These are phyloP conservation scores for Ophiocordyceps camponoti-saundersi DNA, from an alignment of 2,329 filamentous ascomycete species.

Conservation along the genomic window DNA sequence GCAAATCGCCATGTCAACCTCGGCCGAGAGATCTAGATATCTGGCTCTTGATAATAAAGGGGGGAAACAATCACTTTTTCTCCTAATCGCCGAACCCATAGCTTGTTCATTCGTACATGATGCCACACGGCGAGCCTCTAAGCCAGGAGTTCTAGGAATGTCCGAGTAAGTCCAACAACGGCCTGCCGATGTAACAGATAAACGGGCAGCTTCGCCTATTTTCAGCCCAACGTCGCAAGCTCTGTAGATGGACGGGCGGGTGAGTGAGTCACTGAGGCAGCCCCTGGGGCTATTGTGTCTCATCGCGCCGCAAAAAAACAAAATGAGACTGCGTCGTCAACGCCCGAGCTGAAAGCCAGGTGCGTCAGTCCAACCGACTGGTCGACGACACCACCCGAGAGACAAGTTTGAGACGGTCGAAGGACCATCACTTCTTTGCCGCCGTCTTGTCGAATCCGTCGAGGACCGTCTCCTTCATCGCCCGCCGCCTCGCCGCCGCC, in stretches of 20 bases:
- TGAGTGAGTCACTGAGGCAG: background rate
- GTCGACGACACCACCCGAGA: background rate
- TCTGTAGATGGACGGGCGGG: background rate
- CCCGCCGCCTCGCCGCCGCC: constrained; percentile 6
- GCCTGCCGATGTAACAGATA: background rate
- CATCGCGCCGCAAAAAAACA: background rate
- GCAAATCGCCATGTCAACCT: background rate
- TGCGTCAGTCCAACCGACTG: background rate
- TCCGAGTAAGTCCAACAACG: background rate
- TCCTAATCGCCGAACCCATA: background rate
- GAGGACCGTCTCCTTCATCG: constrained; percentile 21
- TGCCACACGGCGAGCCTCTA: background rate
- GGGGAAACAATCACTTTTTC: background rate
- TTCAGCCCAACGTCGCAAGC: background rate
- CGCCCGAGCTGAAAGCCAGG: background rate
- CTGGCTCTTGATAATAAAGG: background rate
- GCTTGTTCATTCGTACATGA: background rate
- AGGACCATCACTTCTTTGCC: constrained; percentile 11
- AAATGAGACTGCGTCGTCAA: background rate
- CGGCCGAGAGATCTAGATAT: no score
- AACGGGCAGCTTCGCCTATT: background rate
- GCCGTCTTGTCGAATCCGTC: constrained; percentile 21
- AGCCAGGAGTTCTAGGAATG: background rate
- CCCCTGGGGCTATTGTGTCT: background rate
- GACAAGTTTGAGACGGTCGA: background rate